These are phyloP conservation scores for Scheffersomyces amazonensis DNA, from an alignment of 805 yeast genomes.

Conservation along the genomic window DNA sequence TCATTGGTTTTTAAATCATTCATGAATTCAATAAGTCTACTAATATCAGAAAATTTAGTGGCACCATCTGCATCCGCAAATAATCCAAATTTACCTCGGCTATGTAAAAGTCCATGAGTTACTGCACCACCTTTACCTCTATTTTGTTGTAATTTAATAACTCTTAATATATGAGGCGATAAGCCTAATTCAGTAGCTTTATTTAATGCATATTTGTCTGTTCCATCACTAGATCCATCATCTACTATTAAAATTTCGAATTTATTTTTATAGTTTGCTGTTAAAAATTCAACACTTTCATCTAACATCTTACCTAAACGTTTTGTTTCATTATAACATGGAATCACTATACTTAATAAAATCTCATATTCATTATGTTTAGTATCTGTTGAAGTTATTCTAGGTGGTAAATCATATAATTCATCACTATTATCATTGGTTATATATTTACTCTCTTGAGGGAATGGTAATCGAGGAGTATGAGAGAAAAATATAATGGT, in stretches of 20 bases:
- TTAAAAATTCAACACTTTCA: constrained; percentile 60
- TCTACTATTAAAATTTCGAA: constrained; percentile 87
- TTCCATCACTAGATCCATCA: constrained; percentile 86
- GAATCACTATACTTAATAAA: constrained; percentile 75
- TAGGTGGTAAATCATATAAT: constrained; percentile 29
- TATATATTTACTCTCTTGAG: constrained; percentile 51
- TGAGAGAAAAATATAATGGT: constrained; percentile 52
- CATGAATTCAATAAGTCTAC: constrained; percentile 41
- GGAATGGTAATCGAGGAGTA: constrained; percentile 53
- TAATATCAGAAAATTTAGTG: constrained; percentile 69
- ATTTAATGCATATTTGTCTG: constrained; percentile 67
- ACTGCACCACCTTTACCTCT: constrained; percentile 93
- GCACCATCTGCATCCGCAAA: constrained; percentile 99
- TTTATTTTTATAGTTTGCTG: constrained; percentile 23
- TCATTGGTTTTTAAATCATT: constrained; percentile 23
- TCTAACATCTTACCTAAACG: constrained; percentile 70
- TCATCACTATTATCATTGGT: constrained; percentile 41
- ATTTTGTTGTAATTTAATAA: constrained; percentile 66
- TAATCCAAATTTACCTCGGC: constrained; percentile 68
- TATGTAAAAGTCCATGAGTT: constrained; percentile 80
- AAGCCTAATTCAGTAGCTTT: constrained; percentile 50
- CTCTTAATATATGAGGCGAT: constrained; percentile 61
- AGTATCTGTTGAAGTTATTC: constrained; percentile 20
- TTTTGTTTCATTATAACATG: constrained; percentile 86
- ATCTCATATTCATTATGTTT: constrained; percentile 31